These are phyloP conservation scores for Dictyostelium citrinum DNA, from an alignment of 78 protist genomes.

Conservation along the genomic window DNA sequence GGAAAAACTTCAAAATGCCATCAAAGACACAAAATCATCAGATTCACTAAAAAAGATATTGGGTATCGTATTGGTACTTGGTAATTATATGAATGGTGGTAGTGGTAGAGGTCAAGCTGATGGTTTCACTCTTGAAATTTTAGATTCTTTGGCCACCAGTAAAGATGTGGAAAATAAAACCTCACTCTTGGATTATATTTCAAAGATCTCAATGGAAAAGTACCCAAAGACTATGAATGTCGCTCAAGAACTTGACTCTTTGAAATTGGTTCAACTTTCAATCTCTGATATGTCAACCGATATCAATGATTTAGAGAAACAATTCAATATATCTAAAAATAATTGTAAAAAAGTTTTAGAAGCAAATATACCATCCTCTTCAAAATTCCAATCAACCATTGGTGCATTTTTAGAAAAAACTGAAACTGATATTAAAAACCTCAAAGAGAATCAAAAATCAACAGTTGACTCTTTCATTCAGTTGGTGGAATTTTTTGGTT, in stretches of 20 bases:
- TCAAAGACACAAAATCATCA: neutral
- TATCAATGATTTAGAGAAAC: slow-evolving; percentile 41
- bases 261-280: slow-evolving; percentile 38
- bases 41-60: slow-evolving; percentile 18
- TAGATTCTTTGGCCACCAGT: slow-evolving; percentile 16
- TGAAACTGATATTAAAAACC: neutral
- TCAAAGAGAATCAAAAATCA: slow-evolving; percentile 13
- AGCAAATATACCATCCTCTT: neutral
- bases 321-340: slow-evolving; percentile 2
- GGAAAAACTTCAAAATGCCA: slow-evolving; percentile 10
- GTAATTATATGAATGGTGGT: slow-evolving; percentile 77
- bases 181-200: slow-evolving; percentile 30
- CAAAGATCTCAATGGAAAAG: slow-evolving; percentile 37
- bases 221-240: slow-evolving; percentile 47
- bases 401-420: neutral
- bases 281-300: slow-evolving; percentile 42
- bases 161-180: slow-evolving; percentile 42
- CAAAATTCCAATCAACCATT: neutral
- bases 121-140: slow-evolving; percentile 58
- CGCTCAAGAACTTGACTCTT: slow-evolving; percentile 34
- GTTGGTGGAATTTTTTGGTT: slow-evolving; percentile 48
- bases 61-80: slow-evolving; percentile 64
- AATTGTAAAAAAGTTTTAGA: slow-evolving; percentile 1
- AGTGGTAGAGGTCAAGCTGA: slow-evolving; percentile 68
- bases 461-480: slow-evolving; percentile 5